phyloP scores from a whole-genome alignment of 768 basidiomycete species.

The Calocera viscosa region DNA sequence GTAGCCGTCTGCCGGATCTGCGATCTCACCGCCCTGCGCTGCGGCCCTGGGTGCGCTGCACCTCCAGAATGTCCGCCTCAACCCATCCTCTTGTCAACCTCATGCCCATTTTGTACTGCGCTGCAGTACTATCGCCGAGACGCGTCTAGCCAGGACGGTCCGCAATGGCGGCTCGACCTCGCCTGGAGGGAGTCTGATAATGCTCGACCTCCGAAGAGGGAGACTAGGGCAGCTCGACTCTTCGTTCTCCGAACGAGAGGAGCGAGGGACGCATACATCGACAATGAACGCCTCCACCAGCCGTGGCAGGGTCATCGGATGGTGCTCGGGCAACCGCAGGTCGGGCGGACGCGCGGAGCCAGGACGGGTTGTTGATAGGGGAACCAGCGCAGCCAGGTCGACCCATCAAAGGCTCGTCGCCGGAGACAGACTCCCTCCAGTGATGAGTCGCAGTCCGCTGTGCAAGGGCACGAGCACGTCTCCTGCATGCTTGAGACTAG shows the following conservation, averaged over 20 bases:
- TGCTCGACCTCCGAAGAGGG: constrained; percentile 8
- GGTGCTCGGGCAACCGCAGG: neutral
- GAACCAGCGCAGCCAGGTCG: neutral
- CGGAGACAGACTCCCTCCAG: neutral
- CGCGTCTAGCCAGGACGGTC: constrained; percentile 3
- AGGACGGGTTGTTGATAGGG: neutral
- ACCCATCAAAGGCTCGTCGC: neutral
- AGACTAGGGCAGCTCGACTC: constrained; percentile 4
- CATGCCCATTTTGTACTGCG: neutral
- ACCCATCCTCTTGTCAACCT: neutral
- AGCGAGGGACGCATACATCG: constrained; percentile 4
- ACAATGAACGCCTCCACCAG: neutral
- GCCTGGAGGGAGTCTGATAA: neutral
- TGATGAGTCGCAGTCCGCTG: neutral
- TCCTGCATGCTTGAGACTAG: neutral
- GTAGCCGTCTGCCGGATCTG: neutral
- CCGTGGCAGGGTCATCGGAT: neutral
- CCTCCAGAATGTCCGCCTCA: neutral
- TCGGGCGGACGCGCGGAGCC: neutral
- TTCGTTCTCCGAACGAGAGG: neutral
- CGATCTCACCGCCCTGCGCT: neutral
- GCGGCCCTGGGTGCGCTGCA: neutral
- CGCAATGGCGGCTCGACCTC: constrained; percentile 1
- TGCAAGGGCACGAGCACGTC: neutral
- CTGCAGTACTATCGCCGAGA: neutral